These are phyloP conservation scores for Hemileccinum rubropunctum DNA, from an alignment of 768 basidiomycete genomes.

Conservation along the genomic window DNA sequence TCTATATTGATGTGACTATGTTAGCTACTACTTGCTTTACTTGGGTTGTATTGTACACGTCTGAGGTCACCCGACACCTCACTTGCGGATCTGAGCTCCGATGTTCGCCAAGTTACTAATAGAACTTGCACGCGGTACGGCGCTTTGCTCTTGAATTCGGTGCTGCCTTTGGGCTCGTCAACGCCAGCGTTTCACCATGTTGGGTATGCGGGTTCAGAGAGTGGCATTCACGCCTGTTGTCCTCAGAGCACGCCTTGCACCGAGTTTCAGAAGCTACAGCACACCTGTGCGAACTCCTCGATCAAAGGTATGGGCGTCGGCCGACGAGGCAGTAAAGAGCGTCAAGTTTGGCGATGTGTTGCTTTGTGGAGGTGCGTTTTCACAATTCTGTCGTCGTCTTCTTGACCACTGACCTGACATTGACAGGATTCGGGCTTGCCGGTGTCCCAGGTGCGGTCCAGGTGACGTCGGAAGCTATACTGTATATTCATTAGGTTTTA, in stretches of 20 bases:
- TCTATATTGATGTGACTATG: too few species aligned
- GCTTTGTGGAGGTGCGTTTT: conserved; percentile 72
- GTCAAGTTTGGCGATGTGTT: conserved; percentile 78
- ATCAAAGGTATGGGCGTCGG: conserved; percentile 76
- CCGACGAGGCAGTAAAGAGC: conserved; percentile 79
- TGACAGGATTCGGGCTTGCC: conserved; percentile 80
- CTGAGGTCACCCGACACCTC: too few species aligned
- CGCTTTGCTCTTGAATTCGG: neutral
- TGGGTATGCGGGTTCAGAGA: conserved; percentile 13
- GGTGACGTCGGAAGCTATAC: neutral
- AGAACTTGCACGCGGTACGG: too few species aligned
- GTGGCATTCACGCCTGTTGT: conserved; percentile 16
- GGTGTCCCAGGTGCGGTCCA: conserved; percentile 71
- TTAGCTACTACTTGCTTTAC: too few species aligned
- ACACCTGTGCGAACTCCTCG: conserved; percentile 27
- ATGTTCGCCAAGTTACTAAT: too few species aligned
- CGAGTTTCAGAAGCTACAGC: conserved; percentile 25
- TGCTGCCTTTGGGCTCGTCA: neutral
- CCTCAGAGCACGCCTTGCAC: conserved; percentile 14
- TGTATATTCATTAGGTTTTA: neutral
- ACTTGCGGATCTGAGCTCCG: too few species aligned
- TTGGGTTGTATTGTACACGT: neutral
- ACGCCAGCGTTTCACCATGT: conserved; percentile 18
- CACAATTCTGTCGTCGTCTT: neutral
- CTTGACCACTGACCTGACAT: neutral